Conservation (phyloP, 768 basidiomycete species). For the Russula abietina region DNA sequence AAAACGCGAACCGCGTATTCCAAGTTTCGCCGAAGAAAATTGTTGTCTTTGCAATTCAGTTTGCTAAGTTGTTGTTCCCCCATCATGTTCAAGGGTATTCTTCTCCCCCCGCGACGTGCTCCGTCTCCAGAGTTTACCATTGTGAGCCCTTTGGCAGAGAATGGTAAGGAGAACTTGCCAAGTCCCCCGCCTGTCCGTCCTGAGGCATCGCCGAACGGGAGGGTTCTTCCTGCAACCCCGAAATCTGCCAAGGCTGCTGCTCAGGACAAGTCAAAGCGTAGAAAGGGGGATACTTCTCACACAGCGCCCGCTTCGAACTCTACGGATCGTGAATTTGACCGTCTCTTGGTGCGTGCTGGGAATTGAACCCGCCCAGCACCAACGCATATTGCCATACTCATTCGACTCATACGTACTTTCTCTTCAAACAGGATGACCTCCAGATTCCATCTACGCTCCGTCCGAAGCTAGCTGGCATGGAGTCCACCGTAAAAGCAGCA, state of each 20-base stretch:
- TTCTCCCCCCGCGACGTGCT: conserved; percentile 63
- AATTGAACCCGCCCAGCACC: neutral
- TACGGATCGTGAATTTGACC: conserved; percentile 72
- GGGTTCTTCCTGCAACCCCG: conserved; percentile 24
- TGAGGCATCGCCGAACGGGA: conserved; percentile 23
- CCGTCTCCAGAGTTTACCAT: conserved; percentile 69
- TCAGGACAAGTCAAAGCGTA: conserved; percentile 39
- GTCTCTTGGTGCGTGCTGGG: conserved; percentile 56
- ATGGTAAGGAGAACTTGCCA: conserved; percentile 61
- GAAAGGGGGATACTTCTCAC: conserved; percentile 29
- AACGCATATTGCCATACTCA: neutral
- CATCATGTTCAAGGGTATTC: conserved; percentile 84
- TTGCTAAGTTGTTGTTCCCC: conserved; percentile 10
- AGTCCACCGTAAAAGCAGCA: conserved; percentile 79
- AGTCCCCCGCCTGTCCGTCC: conserved; percentile 25
- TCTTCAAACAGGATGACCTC: conserved; percentile 63
- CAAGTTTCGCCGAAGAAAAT: too few species aligned
- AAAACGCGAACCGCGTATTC: conserved; percentile 24
- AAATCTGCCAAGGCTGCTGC: conserved; percentile 35
- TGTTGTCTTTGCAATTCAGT: neutral
- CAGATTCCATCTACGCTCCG: conserved; percentile 78
- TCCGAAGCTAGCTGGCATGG: conserved; percentile 75
- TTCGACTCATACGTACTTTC: neutral
- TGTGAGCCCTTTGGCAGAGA: conserved; percentile 47
- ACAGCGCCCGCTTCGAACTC: conserved; percentile 34